Conservation (phyloP, 768 basidiomycete species). For the Lentinula sp. region DNA sequence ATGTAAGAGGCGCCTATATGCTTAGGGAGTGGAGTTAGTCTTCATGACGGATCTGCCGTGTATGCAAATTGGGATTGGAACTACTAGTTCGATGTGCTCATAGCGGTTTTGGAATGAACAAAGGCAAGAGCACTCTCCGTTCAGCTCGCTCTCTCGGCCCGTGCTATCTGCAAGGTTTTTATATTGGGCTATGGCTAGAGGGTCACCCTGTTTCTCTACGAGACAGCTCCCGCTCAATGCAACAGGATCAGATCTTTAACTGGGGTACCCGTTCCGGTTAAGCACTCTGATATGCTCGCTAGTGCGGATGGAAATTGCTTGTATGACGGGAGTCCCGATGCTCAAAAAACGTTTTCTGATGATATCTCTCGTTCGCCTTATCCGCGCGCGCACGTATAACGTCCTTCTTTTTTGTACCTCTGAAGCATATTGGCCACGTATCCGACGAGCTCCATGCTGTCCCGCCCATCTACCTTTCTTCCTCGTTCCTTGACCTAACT, state of each 20-base stretch:
- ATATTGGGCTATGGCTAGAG: not conserved
- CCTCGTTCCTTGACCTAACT: conserved; percentile 1
- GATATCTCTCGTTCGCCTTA: not conserved
- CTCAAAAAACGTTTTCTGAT: conserved; percentile 1
- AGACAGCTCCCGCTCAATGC: not conserved
- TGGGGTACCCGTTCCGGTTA: not conserved
- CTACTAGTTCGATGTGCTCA: not conserved
- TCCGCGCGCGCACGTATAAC: not conserved
- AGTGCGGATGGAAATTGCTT: not conserved
- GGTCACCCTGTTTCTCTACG: not conserved
- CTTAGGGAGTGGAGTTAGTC: not conserved
- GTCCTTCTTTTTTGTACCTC: not conserved
- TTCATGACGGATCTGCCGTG: not conserved
- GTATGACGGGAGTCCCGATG: not conserved
- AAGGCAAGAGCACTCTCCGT: not conserved
- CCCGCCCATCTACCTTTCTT: not conserved
- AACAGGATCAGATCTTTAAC: not conserved
- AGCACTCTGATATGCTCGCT: not conserved
- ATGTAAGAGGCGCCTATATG: not conserved
- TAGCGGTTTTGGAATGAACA: not conserved
- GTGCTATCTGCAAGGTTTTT: not conserved
- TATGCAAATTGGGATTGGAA: not conserved
- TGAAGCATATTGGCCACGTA: not conserved
- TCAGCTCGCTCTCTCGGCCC: not conserved
- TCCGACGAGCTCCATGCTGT: not conserved